Percentiles rank a stretch among this genome's conserved stretches.
These are phyloP conservation scores for Trypanosoma vivax DNA, from an alignment of 208 protist genomes.

Conservation along the genomic window DNA sequence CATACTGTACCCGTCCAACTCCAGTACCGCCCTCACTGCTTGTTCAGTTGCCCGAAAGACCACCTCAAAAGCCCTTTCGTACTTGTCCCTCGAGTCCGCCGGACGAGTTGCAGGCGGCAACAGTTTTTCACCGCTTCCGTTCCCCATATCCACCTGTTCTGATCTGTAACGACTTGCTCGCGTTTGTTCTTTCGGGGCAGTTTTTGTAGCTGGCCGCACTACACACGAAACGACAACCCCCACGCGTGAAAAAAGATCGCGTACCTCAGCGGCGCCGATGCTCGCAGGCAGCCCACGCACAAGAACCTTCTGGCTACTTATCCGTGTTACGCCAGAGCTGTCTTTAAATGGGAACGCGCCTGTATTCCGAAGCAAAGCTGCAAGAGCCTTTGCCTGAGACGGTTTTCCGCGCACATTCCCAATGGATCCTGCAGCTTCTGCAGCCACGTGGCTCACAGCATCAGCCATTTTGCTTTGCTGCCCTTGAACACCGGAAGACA, in stretches of 20 bases:
- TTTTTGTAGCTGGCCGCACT: slow-evolving; percentile 17
- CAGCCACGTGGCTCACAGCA: slow-evolving; percentile 10
- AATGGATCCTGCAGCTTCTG: slow-evolving; percentile 4
- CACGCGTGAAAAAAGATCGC: slow-evolving; percentile 37
- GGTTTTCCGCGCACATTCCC: not conserved
- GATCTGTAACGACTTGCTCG: slow-evolving; percentile 13
- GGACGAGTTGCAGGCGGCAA: not conserved
- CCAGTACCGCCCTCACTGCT: slow-evolving; percentile 42
- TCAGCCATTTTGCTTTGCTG: slow-evolving; percentile 6
- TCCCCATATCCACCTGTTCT: slow-evolving; percentile 12
- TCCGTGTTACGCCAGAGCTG: slow-evolving; percentile 30
- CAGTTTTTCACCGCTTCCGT: not conserved
- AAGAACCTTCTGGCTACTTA: slow-evolving; percentile 37
- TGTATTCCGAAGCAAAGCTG: slow-evolving; percentile 10
- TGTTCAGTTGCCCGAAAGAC: slow-evolving; percentile 39
- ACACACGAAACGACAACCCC: slow-evolving; percentile 47
- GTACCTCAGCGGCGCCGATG: slow-evolving; percentile 53
- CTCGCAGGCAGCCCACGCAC: slow-evolving; percentile 55
- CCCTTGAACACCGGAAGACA: slow-evolving; percentile 5
- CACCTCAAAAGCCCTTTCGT: slow-evolving; percentile 52
- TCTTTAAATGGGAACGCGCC: slow-evolving; percentile 43
- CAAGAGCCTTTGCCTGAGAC: slow-evolving; percentile 12
- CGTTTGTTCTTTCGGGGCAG: not conserved
- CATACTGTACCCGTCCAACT: slow-evolving; percentile 25
- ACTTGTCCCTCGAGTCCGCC: not conserved